Conservation (phyloP, 2,329 filamentous ascomycete species). For the Dactylonectria macrodidyma region DNA sequence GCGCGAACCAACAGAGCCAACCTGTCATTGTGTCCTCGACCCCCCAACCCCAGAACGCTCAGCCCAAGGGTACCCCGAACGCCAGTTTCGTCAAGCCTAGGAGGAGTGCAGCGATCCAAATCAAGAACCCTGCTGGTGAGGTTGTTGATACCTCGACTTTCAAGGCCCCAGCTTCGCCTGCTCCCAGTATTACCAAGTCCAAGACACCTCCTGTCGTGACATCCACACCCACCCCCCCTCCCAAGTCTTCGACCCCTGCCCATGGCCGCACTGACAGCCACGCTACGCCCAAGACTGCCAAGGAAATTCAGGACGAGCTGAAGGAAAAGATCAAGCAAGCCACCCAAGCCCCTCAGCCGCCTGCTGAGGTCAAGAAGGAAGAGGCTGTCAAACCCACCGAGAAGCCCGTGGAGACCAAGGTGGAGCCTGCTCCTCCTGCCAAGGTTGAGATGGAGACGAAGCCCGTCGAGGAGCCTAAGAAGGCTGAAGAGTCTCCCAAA, state of each 20-base stretch:
- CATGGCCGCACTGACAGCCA: constrained; percentile 81
- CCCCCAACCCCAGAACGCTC: constrained; percentile 75
- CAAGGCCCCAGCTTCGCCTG: constrained; percentile 71
- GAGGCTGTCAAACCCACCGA: constrained; percentile 43
- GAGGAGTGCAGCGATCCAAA: constrained; percentile 84
- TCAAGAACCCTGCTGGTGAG: constrained; percentile 88
- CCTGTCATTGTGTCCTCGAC: constrained; percentile 74
- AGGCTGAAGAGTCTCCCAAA: constrained; percentile 26
- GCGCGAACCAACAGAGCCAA: constrained; percentile 74
- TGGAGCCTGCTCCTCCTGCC: constrained; percentile 48
- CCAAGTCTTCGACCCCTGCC: constrained; percentile 78
- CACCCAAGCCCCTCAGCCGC: constrained; percentile 55
- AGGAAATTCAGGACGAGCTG: constrained; percentile 88
- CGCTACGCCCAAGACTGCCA: constrained; percentile 77
- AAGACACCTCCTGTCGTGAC: constrained; percentile 81
- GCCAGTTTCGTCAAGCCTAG: constrained; percentile 66
- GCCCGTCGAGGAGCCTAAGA: constrained; percentile 21
- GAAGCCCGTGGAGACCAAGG: constrained; percentile 45
- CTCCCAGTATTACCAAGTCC: constrained; percentile 66
- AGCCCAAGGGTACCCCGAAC: constrained; percentile 62
- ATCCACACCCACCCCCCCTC: constrained; percentile 84
- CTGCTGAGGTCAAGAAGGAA: constrained; percentile 49
- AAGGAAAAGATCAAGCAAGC: constrained; percentile 83
- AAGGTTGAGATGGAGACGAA: constrained; percentile 21
- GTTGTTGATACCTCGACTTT: constrained; percentile 77